Base-by-base conservation (phyloP, 495 filamentous ascomycete genomes). In the Parathielavia hyrcaniae region DNA sequence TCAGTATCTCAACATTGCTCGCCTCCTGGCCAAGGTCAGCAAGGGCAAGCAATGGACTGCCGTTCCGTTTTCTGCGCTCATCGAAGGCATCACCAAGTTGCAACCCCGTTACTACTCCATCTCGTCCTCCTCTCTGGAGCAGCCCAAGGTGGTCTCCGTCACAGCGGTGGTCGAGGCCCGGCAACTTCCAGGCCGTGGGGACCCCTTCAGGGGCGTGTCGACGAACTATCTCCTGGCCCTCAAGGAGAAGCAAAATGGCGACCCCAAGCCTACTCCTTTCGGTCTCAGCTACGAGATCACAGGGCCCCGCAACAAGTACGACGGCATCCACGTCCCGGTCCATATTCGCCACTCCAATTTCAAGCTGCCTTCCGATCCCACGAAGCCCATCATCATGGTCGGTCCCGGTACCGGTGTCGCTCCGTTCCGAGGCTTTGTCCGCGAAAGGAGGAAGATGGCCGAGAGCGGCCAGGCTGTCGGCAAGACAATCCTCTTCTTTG, bases 41-140 rank as follows among this genome's bases (percentile, higher is more conserved):
- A 76, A 77, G 32, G 80, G 83, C 26, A 76, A 88, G 74, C 79
- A 81, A 46, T 99, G 95, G 87, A 73, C 80, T 20, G 83, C 82
- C 46, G 83, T 96, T 46, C 95, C 93, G 16, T 97, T 99, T 75
- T 96, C 95, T 7, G 82, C 91, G 63, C 83, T 97, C 61, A 93
- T 97, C 61, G 93, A 99, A 77, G 88, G 90, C 61, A 71, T 97
- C 53, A 87, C 87, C 74, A 96, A 95, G 77, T 83, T 99, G 46
- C 93, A 97, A 68, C 91, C 95, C 10, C 89, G 93, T 32, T 99
- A 97, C 79, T 99, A 99, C 78, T 97, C 95, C 23, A 99, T 99
- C 71, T 99, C 93, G 22, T 97, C 95, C 0, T 97, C 92, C 0
- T 97, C 93, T 22, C 71, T 90, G 11, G 93, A 95, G 40, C 91